Evolutionary conservation across 805 yeast species (phyloP).

Genomic region (Crinitomyces ghanaensis): DNA sequence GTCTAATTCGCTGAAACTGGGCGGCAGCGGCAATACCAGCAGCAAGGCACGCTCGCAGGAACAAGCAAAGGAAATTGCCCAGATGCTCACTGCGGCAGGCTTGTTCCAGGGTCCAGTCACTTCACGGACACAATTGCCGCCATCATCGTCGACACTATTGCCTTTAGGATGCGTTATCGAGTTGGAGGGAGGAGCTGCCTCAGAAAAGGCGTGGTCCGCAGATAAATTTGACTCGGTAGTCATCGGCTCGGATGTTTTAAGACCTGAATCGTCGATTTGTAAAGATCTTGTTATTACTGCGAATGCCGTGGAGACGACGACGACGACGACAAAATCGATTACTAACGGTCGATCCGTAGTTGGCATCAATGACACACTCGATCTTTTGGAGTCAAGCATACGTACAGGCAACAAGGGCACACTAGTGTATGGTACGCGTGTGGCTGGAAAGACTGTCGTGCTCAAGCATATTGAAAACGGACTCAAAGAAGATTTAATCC

Average conservation of each 20-base stretch:
- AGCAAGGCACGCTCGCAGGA: constrained; percentile 8
- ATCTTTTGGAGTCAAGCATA: constrained; percentile 31
- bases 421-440: constrained; percentile 61
- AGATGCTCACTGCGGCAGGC: constrained; percentile 13
- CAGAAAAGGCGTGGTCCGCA: constrained; percentile 18
- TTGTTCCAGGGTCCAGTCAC: constrained; percentile 28
- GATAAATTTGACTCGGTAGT: constrained; percentile 6
- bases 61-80: constrained; percentile 16
- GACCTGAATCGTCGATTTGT: constrained; percentile 32
- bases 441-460: constrained; percentile 68
- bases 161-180: constrained; percentile 53
- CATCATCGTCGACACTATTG: constrained; percentile 30
- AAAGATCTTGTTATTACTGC: too few relatives aligned
- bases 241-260: constrained; percentile 23
- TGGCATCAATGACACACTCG: constrained; percentile 43
- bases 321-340: not conserved
- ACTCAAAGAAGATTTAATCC: constrained; percentile 32
- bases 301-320: constrained; percentile 1
- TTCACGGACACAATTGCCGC: constrained; percentile 41
- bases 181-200: constrained; percentile 38
- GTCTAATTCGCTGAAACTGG: constrained; percentile 11
- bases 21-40: too few relatives aligned
- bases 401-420: constrained; percentile 41
- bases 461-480: constrained; percentile 32
- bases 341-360: constrained; percentile 31